Evolutionary conservation across 2,329 filamentous ascomycete genomes (phyloP), one percentile per base, ranked within the genome.

Genomic region (Beauveria australis): DNA sequence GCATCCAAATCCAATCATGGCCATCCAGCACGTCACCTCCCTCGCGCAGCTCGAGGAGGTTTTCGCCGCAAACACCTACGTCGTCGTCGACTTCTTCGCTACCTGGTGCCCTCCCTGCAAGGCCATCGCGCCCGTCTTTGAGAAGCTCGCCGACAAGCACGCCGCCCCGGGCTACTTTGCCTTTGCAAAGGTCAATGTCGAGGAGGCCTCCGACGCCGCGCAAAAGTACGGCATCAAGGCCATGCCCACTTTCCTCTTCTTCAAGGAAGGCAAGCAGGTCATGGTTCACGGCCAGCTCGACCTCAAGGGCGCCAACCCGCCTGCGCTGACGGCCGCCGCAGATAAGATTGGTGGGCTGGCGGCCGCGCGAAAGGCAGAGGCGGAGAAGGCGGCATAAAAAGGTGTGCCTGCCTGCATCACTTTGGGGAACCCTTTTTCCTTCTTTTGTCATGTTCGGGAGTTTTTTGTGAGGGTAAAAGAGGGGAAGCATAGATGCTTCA

Each of bases 151-250:
- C 56, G 58, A 63, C 22, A 66, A 67, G 62, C 67, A 71, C 67
- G 63, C 63, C 62, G 60, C 67, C 33, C 65, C 67, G 53, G 84
- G 83, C 76, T 72, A 82, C 63, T 74, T 88, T 65, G 82, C 84
- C 74, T 97, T 96, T 78, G 87, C 85, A 80, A 95, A 96, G 83
- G 80, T 97, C 73, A 92, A 97, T 76, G 91, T 96, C 67, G 93
- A 97, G 75, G 81, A 91, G 65, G 80, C 92, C 47, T 79, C 86
- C 66, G 86, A 90, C 1, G 82, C 94, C 53, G 86, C 91, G 26
- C 81, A 86, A 68, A 84, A 91, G 68, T 87, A 94, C 67, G 83
- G 83, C 66, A 83, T 97, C 74, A 86, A 89, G 69, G 91, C 92
- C 74, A 97, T 97, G 93, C 93, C 93, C 54, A 96, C 92, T 12